Base-by-base conservation (phyloP, 1,284 basidiomycete genomes). In the Polyporus tsugae region DNA sequence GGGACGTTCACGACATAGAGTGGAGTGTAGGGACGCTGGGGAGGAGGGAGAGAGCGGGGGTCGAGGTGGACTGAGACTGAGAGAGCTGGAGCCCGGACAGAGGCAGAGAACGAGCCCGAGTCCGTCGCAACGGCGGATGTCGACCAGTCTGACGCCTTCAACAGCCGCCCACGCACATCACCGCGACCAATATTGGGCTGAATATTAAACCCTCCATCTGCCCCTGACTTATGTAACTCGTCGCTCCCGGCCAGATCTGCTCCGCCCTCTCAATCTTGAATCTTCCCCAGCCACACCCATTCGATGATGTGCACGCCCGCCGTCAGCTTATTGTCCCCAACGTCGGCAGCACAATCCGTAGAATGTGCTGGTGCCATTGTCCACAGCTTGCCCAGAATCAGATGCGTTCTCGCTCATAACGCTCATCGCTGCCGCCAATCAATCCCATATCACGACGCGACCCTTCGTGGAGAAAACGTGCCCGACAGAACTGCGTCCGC, bases 121-220 rank as follows among this genome's bases (percentile, higher is more conserved):
- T 15, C 62, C 59, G 62, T 72, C 66, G 71, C 71, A n/a, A 72
- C 61, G 62, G 71, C 71, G 71, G 71, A 70, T 67, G 67, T 70
- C 67, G 69, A 70, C 71, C 64, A 69, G 69, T 64, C 61, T 29
- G 67, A n/a, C n/a, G n/a, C n/a, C n/a, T 67, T 15, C 52, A 6
- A 25, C 61, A 72, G 61, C 55, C 71, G 71, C 71, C 67, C 65
- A n/a, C 15, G 38, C 71, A 62, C 68, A 72, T 72, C 71, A 70
- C 46, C 53, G 22, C 9, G 10, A 9, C 9, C 10, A 11, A n/a
- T n/a, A n/a, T n/a, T n/a, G 25, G 46, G 22, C 38, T 65, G 57
- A 66, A 64, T 68, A 67, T 29, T 29, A 65, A 65, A 61, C 19
- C 36, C 63, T 66, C 57, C 22, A 29, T 41, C 60, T 11, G 19